A percentile compares a stretch with the other conserved stretches of the same genome.
Evolutionary conservation across 2,329 filamentous ascomycete genomes (phyloP).

Genomic region (Ustilaginoidea virens): DNA sequence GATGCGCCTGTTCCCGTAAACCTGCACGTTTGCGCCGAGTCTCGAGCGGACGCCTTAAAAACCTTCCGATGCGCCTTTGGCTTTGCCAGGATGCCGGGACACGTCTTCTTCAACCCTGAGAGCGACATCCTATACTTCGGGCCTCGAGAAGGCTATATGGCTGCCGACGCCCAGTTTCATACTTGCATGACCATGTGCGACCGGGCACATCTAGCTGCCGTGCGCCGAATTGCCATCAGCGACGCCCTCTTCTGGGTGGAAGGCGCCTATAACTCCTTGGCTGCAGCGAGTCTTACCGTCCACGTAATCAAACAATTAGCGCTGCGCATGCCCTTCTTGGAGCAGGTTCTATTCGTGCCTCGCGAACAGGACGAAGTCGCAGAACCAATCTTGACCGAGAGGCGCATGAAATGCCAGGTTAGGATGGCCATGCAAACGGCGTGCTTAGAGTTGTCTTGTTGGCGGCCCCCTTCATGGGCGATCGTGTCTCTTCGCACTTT

Average conservation of each 20-base stretch:
- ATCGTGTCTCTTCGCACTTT: slow-evolving; percentile 14
- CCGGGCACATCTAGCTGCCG: slow-evolving; percentile 22
- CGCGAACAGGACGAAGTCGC: slow-evolving; percentile 18
- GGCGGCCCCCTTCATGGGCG: slow-evolving; percentile 21
- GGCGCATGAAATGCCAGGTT: slow-evolving; percentile 22
- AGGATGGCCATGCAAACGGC: slow-evolving; percentile 19
- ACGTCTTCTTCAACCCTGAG: slow-evolving; percentile 25
- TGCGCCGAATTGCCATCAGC: slow-evolving; percentile 28
- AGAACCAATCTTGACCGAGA: slow-evolving; percentile 15
- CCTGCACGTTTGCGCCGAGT: slow-evolving; percentile 30
- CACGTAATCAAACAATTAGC: slow-evolving; percentile 24
- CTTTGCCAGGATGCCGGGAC: slow-evolving; percentile 23
- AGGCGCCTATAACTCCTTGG: slow-evolving; percentile 19
- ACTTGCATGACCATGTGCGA: slow-evolving; percentile 27
- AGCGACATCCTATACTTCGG: slow-evolving; percentile 33
- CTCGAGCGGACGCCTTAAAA: slow-evolving; percentile 26
- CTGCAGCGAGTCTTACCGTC: slow-evolving; percentile 22
- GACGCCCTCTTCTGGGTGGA: slow-evolving; percentile 27
- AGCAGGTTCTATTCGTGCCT: slow-evolving; percentile 29
- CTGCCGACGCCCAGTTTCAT: slow-evolving; percentile 27
- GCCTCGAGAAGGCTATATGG: slow-evolving; percentile 27
- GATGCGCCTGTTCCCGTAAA: slow-evolving; percentile 25
- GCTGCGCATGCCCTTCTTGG: slow-evolving; percentile 21
- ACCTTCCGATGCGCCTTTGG: slow-evolving; percentile 25
- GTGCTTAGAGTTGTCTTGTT: slow-evolving; percentile 14